A percentile compares a stretch with the other conserved stretches of the same genome.
Conservation (phyloP, 129 eudicot species). For the Saposhnikovia divaricata region DNA sequence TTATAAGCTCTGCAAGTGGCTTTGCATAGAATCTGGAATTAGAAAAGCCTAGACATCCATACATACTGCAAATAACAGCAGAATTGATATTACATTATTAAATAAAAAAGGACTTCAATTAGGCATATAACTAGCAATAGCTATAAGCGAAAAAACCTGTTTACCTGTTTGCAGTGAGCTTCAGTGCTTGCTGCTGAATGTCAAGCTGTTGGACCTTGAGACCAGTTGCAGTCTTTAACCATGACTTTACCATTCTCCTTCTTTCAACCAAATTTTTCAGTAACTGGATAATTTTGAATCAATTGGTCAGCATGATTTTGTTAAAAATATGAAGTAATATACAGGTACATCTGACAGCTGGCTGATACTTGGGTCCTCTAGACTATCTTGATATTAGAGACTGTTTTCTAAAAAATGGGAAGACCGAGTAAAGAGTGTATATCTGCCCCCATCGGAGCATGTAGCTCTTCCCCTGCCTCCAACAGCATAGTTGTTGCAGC, state of each 20-base stretch:
- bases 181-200: conserved; percentile 96
- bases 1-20: conserved; percentile 93
- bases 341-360: not conserved
- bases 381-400: not conserved
- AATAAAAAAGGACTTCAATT: conserved; percentile 7
- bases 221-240: conserved; percentile 79
- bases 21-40: conserved; percentile 96
- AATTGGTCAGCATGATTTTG: not conserved
- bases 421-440: not conserved
- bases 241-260: conserved; percentile 70
- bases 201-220: conserved; percentile 88
- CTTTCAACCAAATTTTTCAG: conserved; percentile 86
- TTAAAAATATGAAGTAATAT: not conserved
- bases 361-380: not conserved
- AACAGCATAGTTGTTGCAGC: conserved; percentile 1
- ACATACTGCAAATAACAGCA: conserved; percentile 56
- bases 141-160: conserved; percentile 2
- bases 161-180: conserved; percentile 95
- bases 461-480: not conserved
- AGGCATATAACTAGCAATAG: conserved; percentile 3
- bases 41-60: conserved; percentile 97
- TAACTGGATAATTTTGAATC: conserved; percentile 36
- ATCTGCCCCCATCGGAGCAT: not conserved
- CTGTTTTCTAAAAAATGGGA: not conserved
- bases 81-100: conserved; percentile 1